Evolutionary conservation across 192 early-diverging fungal genomes (phyloP).

Genomic region (Linnemannia elongata): DNA sequence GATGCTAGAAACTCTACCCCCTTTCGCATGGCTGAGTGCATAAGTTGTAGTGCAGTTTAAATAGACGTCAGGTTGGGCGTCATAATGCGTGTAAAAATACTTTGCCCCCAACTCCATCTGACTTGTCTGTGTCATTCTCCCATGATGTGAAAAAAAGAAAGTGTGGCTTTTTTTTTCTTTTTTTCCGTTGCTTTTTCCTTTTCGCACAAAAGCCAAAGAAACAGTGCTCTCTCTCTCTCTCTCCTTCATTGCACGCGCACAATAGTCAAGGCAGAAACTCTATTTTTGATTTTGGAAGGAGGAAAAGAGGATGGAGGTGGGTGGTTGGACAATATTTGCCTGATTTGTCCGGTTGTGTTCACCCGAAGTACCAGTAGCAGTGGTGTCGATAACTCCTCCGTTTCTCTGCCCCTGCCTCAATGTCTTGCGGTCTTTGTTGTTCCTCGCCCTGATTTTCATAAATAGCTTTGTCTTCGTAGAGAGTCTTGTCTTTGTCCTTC

Average conservation of each 20-base stretch:
- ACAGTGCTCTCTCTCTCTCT: not conserved
- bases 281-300: not conserved
- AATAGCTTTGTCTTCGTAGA: not conserved
- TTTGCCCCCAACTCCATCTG: not conserved
- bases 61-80: not conserved
- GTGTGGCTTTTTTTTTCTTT: not conserved
- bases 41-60: not conserved
- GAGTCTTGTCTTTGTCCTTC: not conserved
- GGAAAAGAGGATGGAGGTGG: not conserved
- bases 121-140: not conserved
- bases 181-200: conserved; percentile 8
- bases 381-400: too few relatives aligned
- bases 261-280: not conserved
- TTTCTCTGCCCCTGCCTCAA: too few relatives aligned
- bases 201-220: not conserved
- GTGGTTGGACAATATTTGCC: not conserved
- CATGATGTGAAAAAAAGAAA: not conserved
- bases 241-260: not conserved
- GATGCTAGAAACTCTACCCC: not conserved
- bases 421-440: not conserved
- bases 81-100: not conserved
- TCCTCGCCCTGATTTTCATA: not conserved
- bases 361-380: not conserved
- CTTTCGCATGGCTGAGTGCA: not conserved
- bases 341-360: conserved; percentile 1